These are phyloP conservation scores for Haberlea rhodopensis DNA, from an alignment of 257 asterid genomes.

Conservation along the genomic window DNA sequence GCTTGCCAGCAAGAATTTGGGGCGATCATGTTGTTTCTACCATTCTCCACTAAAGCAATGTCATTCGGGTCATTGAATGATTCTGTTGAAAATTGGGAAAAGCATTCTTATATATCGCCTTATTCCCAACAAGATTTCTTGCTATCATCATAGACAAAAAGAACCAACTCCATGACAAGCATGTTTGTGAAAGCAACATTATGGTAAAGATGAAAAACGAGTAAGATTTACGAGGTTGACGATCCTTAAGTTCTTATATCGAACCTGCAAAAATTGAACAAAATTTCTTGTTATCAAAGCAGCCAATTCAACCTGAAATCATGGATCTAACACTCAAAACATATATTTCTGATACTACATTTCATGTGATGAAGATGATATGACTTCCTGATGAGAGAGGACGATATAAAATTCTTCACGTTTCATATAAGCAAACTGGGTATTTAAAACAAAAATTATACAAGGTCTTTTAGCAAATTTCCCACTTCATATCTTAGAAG, in stretches of 20 bases:
- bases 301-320: background rate
- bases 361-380: too few species aligned
- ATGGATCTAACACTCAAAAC: too few species aligned
- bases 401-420: too few species aligned
- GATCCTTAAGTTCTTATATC: background rate
- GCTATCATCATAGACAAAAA: slow-evolving; percentile 27
- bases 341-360: too few species aligned
- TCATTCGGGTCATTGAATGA: slow-evolving; percentile 48
- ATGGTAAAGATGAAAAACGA: background rate
- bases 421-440: too few species aligned
- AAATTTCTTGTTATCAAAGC: too few species aligned
- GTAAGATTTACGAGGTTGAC: background rate
- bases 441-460: too few species aligned
- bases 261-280: background rate
- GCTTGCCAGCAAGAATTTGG: slow-evolving; percentile 62
- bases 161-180: slow-evolving; percentile 41
- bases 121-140: slow-evolving; percentile 14
- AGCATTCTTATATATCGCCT: slow-evolving; percentile 12
- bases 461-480: too few species aligned
- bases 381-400: too few species aligned
- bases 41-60: slow-evolving; percentile 47
- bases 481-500: too few species aligned
- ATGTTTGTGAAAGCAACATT: slow-evolving; percentile 37
- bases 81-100: slow-evolving; percentile 66
- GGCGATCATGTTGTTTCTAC: slow-evolving; percentile 41